Percentiles rank a stretch among this genome's conserved stretches.
phyloP scores from a whole-genome alignment of 78 protist species.

The Anaeramoeba ignava region DNA sequence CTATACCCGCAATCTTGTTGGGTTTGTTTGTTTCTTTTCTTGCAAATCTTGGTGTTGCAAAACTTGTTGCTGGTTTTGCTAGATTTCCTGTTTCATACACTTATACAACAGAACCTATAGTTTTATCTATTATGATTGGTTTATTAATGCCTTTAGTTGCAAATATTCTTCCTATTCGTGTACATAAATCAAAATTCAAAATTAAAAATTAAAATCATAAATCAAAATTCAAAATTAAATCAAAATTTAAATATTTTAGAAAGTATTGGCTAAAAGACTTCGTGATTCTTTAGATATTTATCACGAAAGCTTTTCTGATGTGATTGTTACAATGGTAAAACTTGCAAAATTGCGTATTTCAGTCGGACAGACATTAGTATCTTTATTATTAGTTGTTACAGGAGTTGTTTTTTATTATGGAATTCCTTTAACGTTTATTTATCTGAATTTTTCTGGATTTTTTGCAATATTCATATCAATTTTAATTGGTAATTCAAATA shows the following conservation, averaged over 20 bases:
- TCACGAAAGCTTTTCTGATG: constrained; percentile 49
- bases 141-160: constrained; percentile 30
- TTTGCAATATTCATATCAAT: background rate
- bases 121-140: constrained; percentile 23
- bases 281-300: constrained; percentile 68
- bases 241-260: constrained; percentile 29
- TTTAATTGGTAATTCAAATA: background rate
- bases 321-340: constrained; percentile 43
- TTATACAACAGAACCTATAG: background rate
- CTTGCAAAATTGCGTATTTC: constrained; percentile 56
- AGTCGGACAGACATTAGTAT: background rate
- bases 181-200: constrained; percentile 18
- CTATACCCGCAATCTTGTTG: constrained; percentile 55
- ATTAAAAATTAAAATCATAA: no score
- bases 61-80: background rate
- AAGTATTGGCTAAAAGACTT: constrained; percentile 54
- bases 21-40: constrained; percentile 31
- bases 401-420: background rate
- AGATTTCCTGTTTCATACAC: background rate
- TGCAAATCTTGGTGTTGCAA: background rate
- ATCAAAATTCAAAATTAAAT: constrained; percentile 27
- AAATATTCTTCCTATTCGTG: constrained; percentile 32
- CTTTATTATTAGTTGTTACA: background rate
- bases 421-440: background rate
- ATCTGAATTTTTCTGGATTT: background rate